These are phyloP conservation scores for Lactuca saligna DNA, from an alignment of 129 eudicot species.

Conservation along the genomic window DNA sequence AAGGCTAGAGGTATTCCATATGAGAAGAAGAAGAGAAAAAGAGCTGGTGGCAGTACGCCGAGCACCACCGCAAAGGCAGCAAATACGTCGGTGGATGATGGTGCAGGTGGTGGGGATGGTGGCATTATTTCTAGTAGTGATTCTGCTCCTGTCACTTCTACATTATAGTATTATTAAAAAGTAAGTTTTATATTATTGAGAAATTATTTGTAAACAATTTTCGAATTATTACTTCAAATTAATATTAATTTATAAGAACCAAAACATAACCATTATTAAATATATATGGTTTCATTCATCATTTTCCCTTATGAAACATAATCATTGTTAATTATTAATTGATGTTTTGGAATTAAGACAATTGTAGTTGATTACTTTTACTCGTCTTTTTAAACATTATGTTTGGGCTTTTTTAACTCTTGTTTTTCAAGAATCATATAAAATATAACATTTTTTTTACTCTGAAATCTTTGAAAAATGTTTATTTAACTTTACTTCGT, in stretches of 20 bases:
- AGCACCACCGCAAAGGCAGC: slow-evolving; percentile 3
- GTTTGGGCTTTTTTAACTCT: neutral
- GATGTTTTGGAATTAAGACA: neutral
- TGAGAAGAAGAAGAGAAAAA: slow-evolving; percentile 75
- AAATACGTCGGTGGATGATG: slow-evolving; percentile 6
- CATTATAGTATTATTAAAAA: slow-evolving; percentile 32
- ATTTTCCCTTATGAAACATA: neutral
- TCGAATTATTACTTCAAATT: slow-evolving; percentile 14
- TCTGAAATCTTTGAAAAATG: neutral
- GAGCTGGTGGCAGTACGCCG: slow-evolving; percentile 24
- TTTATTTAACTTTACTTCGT: no score
- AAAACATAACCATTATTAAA: no score
- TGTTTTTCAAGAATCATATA: neutral
- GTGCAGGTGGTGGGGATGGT: slow-evolving; percentile 26
- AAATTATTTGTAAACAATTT: slow-evolving; percentile 28
- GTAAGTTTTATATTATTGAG: slow-evolving; percentile 13
- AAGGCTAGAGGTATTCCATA: slow-evolving; percentile 75
- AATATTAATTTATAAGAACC: slow-evolving; percentile 6
- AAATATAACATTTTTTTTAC: no score
- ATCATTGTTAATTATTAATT: no score
- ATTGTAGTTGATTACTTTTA: neutral
- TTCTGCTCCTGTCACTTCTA: slow-evolving; percentile 41
- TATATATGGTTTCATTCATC: neutral
- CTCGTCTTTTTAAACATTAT: neutral
- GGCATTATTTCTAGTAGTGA: slow-evolving; percentile 31